These are phyloP conservation scores for Juglanconis juglandina DNA, from an alignment of 2,329 filamentous ascomycete species.

Conservation along the genomic window DNA sequence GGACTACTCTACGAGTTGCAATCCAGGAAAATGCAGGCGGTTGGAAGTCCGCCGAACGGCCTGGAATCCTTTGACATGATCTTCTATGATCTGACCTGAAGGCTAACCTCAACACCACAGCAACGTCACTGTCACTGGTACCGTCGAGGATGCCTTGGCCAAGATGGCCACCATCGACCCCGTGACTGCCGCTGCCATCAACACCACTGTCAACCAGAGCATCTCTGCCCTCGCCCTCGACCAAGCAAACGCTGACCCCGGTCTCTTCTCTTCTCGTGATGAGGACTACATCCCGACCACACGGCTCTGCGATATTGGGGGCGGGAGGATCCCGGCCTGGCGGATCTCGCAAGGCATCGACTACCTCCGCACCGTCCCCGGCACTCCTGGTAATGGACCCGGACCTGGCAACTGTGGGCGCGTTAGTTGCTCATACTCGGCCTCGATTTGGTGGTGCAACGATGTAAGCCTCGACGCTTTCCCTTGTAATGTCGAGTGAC, in stretches of 20 bases:
- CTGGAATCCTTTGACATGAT: no score
- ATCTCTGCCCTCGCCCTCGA: neutral
- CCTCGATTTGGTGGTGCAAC: constrained; percentile 26
- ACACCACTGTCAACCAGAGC: constrained; percentile 5
- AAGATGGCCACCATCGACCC: neutral
- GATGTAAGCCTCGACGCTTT: constrained; percentile 16
- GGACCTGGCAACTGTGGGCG: constrained; percentile 20
- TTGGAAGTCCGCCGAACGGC: no score
- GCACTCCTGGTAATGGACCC: constrained; percentile 14
- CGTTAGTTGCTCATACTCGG: constrained; percentile 21
- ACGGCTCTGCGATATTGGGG: constrained; percentile 19
- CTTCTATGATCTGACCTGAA: no score
- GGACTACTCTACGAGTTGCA: no score
- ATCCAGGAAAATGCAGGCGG: no score
- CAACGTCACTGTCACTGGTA: neutral
- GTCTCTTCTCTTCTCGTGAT: constrained; percentile 16
- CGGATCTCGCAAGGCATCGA: constrained; percentile 14
- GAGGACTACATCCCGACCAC: neutral
- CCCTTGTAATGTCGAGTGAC: no score
- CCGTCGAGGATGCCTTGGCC: neutral
- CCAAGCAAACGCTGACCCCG: neutral
- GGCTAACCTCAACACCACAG: neutral
- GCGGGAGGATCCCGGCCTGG: neutral
- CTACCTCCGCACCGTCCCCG: constrained; percentile 17
- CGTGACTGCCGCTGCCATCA: neutral